These are phyloP conservation scores for Tylopilus sp. DNA, from an alignment of 768 basidiomycete genomes.

Conservation along the genomic window DNA sequence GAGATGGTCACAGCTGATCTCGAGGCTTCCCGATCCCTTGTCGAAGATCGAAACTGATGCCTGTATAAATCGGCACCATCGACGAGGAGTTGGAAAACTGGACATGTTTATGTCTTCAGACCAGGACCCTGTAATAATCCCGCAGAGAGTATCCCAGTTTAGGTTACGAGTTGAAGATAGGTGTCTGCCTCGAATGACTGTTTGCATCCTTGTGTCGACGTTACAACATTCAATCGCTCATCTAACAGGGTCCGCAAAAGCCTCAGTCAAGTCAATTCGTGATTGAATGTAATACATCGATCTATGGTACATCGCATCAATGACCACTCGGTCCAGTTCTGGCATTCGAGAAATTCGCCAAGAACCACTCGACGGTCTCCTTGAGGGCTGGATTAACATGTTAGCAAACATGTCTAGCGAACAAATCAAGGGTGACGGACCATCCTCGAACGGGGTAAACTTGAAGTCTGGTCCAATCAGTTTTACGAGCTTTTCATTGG, in stretches of 20 bases:
- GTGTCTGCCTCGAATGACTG: neutral
- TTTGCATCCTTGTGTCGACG: neutral
- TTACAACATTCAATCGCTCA: too few relatives aligned
- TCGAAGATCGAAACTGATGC: constrained; percentile 78
- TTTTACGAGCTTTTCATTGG: constrained; percentile 81
- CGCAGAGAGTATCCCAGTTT: neutral
- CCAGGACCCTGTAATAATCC: constrained; percentile 5
- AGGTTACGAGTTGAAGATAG: neutral
- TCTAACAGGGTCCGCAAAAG: neutral
- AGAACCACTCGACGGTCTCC: constrained; percentile 82
- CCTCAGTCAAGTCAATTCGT: neutral
- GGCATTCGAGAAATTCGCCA: constrained; percentile 73
- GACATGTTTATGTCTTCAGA: neutral
- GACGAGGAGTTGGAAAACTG: neutral
- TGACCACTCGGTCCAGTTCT: constrained; percentile 46
- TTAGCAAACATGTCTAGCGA: neutral
- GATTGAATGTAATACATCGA: constrained; percentile 4
- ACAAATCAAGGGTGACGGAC: constrained; percentile 37
- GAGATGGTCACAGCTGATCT: constrained; percentile 92
- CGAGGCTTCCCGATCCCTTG: constrained; percentile 63
- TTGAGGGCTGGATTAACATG: constrained; percentile 55
- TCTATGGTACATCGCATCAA: constrained; percentile 9
- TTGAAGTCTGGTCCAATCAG: constrained; percentile 70
- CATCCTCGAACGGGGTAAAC: constrained; percentile 89
- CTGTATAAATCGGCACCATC: neutral